Evolutionary conservation across 2,329 filamentous ascomycete species (phyloP).

Genomic region (Lachnellula hyalina): DNA sequence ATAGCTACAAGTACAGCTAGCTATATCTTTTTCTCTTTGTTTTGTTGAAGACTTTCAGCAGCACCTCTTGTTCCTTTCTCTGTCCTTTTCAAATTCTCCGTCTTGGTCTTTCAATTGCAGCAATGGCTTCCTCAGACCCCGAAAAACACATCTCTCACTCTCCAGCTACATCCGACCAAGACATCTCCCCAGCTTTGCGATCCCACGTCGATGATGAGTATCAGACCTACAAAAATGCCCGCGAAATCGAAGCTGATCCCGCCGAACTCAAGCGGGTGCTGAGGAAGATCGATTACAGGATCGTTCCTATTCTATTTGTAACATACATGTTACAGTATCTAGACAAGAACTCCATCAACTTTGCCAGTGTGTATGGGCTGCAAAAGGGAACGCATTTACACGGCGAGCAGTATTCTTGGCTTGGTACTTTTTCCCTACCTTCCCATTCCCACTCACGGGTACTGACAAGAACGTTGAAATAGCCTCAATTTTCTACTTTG

Average conservation of each 20-base stretch:
- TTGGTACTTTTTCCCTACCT: constrained; percentile 29
- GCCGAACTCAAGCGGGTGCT: constrained; percentile 35
- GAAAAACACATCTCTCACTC: constrained; percentile 12
- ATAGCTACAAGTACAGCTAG: background rate
- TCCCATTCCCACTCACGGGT: background rate
- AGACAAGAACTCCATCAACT: constrained; percentile 51
- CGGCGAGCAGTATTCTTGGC: constrained; percentile 39
- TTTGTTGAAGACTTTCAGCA: background rate
- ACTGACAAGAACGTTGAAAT: constrained; percentile 32
- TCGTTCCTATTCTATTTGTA: constrained; percentile 50
- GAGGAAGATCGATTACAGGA: constrained; percentile 46
- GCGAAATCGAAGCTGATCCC: constrained; percentile 18
- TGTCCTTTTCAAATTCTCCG: background rate
- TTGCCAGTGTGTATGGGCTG: constrained; percentile 43
- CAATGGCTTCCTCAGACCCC: constrained; percentile 11
- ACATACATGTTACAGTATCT: constrained; percentile 56
- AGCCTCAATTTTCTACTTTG: constrained; percentile 32
- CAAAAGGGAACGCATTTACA: constrained; percentile 41
- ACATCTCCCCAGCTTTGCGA: constrained; percentile 16
- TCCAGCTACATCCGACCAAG: constrained; percentile 5
- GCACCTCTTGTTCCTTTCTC: background rate
- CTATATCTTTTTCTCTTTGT: background rate
- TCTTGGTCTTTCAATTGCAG: background rate
- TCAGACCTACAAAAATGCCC: constrained; percentile 29
- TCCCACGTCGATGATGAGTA: constrained; percentile 32